A percentile compares a stretch with the other conserved stretches of the same genome.
Evolutionary conservation across 106 monocot genomes (phyloP).

Genomic region (Allium sativum): DNA sequence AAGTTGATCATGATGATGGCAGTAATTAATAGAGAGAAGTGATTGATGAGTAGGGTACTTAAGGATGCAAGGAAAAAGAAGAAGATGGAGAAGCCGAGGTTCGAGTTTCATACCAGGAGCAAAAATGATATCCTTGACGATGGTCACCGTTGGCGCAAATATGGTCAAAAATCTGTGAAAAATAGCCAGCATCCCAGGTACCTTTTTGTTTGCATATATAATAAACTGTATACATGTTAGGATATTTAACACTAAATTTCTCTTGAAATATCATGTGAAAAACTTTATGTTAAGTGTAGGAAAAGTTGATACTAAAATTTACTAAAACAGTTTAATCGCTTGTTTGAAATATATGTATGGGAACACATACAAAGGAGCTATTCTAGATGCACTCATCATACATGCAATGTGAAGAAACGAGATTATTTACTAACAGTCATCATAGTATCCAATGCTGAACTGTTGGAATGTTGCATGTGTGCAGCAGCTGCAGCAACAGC

Average conservation of each 20-base stretch:
- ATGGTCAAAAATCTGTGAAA: slow-evolving; percentile 12
- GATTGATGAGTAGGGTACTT: background rate
- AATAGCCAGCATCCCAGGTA: slow-evolving; percentile 6
- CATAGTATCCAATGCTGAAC: too few relatives aligned
- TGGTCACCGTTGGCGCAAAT: slow-evolving; percentile 10
- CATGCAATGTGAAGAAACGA: slow-evolving; percentile 84
- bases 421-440: too few relatives aligned
- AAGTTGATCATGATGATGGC: background rate
- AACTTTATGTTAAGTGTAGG: too few relatives aligned
- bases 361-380: slow-evolving; percentile 48
- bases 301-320: too few relatives aligned
- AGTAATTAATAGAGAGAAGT: background rate
- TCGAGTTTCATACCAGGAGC: slow-evolving; percentile 9
- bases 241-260: too few relatives aligned
- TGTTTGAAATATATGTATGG: background rate
- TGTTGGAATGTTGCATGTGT: too few relatives aligned
- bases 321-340: background rate
- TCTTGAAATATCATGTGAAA: too few relatives aligned
- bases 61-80: slow-evolving; percentile 2
- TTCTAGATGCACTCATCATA: slow-evolving; percentile 76
- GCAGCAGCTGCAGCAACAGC: too few relatives aligned
- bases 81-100: slow-evolving; percentile 5
- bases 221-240: background rate
- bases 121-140: slow-evolving; percentile 9
- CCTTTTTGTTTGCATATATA: background rate